Conservation (phyloP, 148 eudicot genomes). For the Chenopodium suecicum region DNA sequence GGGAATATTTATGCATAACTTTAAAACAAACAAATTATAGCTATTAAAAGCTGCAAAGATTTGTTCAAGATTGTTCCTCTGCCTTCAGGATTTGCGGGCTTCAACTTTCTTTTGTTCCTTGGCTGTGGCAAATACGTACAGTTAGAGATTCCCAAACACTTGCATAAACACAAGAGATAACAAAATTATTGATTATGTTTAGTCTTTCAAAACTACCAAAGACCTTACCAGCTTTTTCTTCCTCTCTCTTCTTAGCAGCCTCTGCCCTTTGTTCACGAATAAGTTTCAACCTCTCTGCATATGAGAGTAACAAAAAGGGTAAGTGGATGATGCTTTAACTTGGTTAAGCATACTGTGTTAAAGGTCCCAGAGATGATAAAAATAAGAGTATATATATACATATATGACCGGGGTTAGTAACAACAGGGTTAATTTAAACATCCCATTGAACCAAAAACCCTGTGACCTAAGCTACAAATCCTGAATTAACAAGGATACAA, state of each 20-base stretch:
- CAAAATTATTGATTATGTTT: neutral
- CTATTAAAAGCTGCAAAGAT: neutral
- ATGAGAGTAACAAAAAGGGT: neutral
- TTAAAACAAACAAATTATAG: conserved; percentile 3
- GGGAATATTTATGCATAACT: conserved; percentile 5
- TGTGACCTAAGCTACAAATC: neutral
- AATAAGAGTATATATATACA: too few relatives aligned
- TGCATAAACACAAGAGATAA: neutral
- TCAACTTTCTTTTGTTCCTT: conserved; percentile 89
- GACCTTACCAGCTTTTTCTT: conserved; percentile 83
- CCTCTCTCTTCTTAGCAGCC: conserved; percentile 87
- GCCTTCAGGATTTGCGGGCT: conserved; percentile 54
- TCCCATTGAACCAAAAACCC: neutral
- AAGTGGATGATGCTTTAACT: neutral
- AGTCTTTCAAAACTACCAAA: neutral
- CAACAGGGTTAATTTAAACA: neutral
- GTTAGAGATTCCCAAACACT: neutral
- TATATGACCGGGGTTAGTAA: neutral
- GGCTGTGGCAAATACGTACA: conserved; percentile 45
- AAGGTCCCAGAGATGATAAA: too few relatives aligned
- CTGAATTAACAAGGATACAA: neutral
- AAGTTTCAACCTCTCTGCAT: conserved; percentile 79
- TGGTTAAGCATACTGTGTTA: neutral
- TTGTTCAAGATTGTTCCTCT: neutral
- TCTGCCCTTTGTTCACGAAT: conserved; percentile 91